These are phyloP conservation scores for Cutaneotrichosporon cutaneum DNA, from an alignment of 1,284 basidiomycete genomes.

Conservation along the genomic window DNA sequence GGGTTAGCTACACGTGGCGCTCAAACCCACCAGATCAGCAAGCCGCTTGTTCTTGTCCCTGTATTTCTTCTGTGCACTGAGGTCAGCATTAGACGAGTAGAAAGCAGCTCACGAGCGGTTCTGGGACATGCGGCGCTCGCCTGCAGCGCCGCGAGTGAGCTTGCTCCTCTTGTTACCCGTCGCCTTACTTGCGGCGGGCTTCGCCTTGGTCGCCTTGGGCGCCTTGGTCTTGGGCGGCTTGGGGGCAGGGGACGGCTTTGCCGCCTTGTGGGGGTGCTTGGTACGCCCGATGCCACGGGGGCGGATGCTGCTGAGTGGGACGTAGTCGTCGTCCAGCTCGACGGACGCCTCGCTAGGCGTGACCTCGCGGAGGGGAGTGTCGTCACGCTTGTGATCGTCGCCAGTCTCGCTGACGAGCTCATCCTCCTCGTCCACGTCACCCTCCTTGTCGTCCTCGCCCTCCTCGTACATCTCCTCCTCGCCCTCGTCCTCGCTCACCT, in stretches of 20 bases:
- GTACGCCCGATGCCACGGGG: not conserved
- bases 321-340: conserved; percentile 5
- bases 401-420: not conserved
- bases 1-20: not conserved
- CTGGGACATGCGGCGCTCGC: conserved; percentile 20
- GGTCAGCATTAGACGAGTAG: too few relatives aligned
- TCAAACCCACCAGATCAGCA: conserved; percentile 5
- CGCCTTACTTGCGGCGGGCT: not conserved
- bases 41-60: conserved; percentile 20
- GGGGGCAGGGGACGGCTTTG: not conserved
- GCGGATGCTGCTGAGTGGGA: not conserved
- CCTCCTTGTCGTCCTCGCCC: not conserved
- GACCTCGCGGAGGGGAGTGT: conserved; percentile 6
- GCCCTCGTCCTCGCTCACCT: conserved; percentile 2
- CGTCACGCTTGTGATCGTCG: not conserved
- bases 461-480: not conserved
- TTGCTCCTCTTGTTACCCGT: not conserved
- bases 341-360: not conserved
- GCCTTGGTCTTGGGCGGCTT: not conserved
- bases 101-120: conserved; percentile 11
- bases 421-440: not conserved
- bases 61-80: conserved; percentile 23
- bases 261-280: not conserved
- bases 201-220: not conserved
- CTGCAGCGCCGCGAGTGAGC: conserved; percentile 4